phyloP scores from a whole-genome alignment of 495 filamentous ascomycete species.

The Xylona heveae region DNA sequence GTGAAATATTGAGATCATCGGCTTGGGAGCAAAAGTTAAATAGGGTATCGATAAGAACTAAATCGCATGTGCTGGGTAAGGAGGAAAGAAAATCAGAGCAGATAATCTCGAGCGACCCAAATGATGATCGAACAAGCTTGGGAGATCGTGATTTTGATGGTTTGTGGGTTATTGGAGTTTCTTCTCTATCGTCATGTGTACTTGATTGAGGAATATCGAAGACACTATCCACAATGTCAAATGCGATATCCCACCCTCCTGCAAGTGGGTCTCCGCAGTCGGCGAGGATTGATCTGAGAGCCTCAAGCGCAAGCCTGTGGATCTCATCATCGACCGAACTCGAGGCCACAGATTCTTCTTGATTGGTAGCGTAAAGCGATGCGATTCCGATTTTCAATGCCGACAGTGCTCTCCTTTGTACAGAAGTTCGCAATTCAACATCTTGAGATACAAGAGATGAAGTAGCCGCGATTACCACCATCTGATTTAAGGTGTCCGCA shows the following conservation, averaged over 20 bases:
- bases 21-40: slow-evolving; percentile 69
- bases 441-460: slow-evolving; percentile 23
- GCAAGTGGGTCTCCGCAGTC: slow-evolving; percentile 69
- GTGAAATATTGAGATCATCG: slow-evolving; percentile 84
- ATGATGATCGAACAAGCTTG: slow-evolving; percentile 62
- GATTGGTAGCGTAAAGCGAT: slow-evolving; percentile 25
- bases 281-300: slow-evolving; percentile 63
- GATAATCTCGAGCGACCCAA: slow-evolving; percentile 73
- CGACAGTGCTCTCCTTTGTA: slow-evolving; percentile 51
- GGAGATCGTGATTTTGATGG: slow-evolving; percentile 35
- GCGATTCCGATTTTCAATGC: slow-evolving; percentile 36
- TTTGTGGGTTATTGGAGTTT: slow-evolving; percentile 9
- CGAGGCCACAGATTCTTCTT: slow-evolving; percentile 26
- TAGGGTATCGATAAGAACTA: slow-evolving; percentile 71
- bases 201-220: slow-evolving; percentile 30
- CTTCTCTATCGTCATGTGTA: slow-evolving; percentile 10
- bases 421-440: slow-evolving; percentile 25
- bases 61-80: slow-evolving; percentile 55
- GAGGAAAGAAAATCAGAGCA: slow-evolving; percentile 81
- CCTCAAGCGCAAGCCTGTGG: slow-evolving; percentile 62
- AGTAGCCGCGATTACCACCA: slow-evolving; percentile 43
- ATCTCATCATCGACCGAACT: slow-evolving; percentile 51
- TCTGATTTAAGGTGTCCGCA: slow-evolving; percentile 49
- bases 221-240: slow-evolving; percentile 67
- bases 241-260: slow-evolving; percentile 65